A percentile compares a stretch with the other conserved stretches of the same genome.
These are phyloP conservation scores for Sindora glabra DNA, from an alignment of 306 rosid species.

Conservation along the genomic window DNA sequence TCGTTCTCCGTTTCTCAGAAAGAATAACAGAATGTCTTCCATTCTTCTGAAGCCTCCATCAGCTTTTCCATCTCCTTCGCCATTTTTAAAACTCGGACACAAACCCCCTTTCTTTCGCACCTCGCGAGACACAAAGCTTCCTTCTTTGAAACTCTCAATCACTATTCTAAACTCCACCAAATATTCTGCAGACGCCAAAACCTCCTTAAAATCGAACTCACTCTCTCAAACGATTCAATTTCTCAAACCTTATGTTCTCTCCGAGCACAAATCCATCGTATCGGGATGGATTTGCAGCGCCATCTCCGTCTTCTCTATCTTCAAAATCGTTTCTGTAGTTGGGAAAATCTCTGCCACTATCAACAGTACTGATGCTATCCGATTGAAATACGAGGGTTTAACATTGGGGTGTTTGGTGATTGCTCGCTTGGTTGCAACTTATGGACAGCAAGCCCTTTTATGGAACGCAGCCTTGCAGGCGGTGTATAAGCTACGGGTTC, in stretches of 20 bases:
- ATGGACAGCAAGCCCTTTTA: slow-evolving; percentile 68
- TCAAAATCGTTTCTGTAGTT: slow-evolving; percentile 37
- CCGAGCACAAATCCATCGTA: slow-evolving; percentile 40
- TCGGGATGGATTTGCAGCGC: slow-evolving; percentile 74
- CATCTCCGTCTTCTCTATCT: slow-evolving; percentile 59
- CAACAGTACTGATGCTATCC: slow-evolving; percentile 4
- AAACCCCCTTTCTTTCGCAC: neutral
- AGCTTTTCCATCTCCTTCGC: neutral
- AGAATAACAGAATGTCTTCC: slow-evolving; percentile 2
- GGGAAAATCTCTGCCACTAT: slow-evolving; percentile 30
- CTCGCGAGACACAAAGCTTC: neutral
- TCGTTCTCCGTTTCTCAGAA: neutral
- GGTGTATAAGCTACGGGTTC: slow-evolving; percentile 41
- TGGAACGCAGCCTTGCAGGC: slow-evolving; percentile 83
- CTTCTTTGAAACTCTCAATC: neutral
- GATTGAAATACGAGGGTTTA: slow-evolving; percentile 24
- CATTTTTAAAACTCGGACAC: neutral
- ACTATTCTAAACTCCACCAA: slow-evolving; percentile 15
- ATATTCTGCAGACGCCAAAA: neutral
- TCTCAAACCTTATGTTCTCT: slow-evolving; percentile 43
- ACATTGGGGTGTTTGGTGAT: slow-evolving; percentile 37
- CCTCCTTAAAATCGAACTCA: slow-evolving; percentile 2
- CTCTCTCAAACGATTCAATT: slow-evolving; percentile 22
- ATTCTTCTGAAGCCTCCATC: slow-evolving; percentile 16
- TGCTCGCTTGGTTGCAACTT: slow-evolving; percentile 43